A percentile compares a stretch with the other conserved stretches of the same genome.
Evolutionary conservation across 345 rosid species (phyloP).

Genomic region (Arabis hirsuta): DNA sequence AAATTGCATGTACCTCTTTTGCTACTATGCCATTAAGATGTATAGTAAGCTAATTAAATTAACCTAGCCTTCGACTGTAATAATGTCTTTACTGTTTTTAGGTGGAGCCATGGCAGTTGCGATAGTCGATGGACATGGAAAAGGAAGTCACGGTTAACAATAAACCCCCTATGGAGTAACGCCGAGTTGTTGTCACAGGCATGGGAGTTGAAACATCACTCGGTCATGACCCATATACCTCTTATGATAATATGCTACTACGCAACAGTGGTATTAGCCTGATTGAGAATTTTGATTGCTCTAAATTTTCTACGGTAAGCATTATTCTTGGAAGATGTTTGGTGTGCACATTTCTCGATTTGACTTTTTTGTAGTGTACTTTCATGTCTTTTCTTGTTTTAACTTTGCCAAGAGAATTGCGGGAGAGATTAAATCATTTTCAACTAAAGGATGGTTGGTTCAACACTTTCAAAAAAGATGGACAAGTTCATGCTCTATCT

Average conservation of each 20-base stretch:
- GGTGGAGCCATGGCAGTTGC: constrained; percentile 74
- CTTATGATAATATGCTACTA: constrained; percentile 83
- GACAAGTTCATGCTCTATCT: constrained; percentile 96
- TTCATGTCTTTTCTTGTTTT: constrained; percentile 9
- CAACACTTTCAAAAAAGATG: constrained; percentile 88
- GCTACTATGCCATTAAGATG: too few species aligned
- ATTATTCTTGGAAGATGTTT: constrained; percentile 31
- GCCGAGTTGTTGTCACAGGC: constrained; percentile 94
- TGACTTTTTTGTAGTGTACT: constrained; percentile 13
- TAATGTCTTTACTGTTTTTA: constrained; percentile 33
- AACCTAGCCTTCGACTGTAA: not conserved
- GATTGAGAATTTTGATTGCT: constrained; percentile 88
- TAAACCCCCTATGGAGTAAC: constrained; percentile 67
- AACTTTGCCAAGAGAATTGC: constrained; percentile 71
- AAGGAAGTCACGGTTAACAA: constrained; percentile 57
- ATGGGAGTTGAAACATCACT: constrained; percentile 89
- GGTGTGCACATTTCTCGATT: constrained; percentile 16
- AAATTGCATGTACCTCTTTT: too few species aligned
- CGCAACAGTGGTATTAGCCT: constrained; percentile 87
- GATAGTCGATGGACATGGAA: constrained; percentile 64
- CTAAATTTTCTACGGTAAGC: constrained; percentile 75
- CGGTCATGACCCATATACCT: constrained; percentile 77
- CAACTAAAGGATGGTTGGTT: constrained; percentile 90
- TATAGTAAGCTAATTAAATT: constrained; percentile 9
- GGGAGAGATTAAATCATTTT: constrained; percentile 83